Percentiles rank a stretch among this genome's conserved stretches.
These are phyloP conservation scores for Cordia subcordata DNA, from an alignment of 257 asterid genomes.

Conservation along the genomic window DNA sequence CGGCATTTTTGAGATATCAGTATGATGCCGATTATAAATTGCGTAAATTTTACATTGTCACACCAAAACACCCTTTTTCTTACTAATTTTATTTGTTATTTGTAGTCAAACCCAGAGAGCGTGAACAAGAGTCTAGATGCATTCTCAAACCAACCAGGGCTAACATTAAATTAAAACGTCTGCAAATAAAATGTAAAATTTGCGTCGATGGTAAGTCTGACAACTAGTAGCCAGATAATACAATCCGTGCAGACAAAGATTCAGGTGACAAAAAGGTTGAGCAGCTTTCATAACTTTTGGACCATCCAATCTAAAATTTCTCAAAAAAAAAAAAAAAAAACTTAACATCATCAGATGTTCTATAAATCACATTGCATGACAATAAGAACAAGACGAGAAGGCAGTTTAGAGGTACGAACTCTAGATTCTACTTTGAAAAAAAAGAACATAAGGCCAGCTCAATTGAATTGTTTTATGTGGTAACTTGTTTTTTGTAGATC, in stretches of 20 bases:
- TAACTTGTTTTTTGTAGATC: constrained; percentile 3
- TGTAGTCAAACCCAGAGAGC: too few relatives aligned
- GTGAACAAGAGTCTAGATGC: too few relatives aligned
- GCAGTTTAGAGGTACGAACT: not conserved
- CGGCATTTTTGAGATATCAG: too few relatives aligned
- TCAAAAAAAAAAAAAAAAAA: constrained; percentile 8
- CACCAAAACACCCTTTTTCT: too few relatives aligned
- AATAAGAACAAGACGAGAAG: constrained; percentile 16
- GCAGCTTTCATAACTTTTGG: constrained; percentile 1
- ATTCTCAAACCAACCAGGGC: too few relatives aligned
- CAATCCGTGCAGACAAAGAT: constrained; percentile 17
- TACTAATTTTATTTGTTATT: too few relatives aligned
- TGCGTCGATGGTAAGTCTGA: constrained; percentile 10
- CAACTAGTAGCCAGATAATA: constrained; percentile 23
- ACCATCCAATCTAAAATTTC: constrained; percentile 8
- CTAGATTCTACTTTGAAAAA: too few relatives aligned
- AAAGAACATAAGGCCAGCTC: constrained; percentile 19
- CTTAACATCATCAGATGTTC: constrained; percentile 7
- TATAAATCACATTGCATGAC: constrained; percentile 10
- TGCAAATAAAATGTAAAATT: constrained; percentile 5
- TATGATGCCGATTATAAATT: too few relatives aligned
- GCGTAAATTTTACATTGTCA: too few relatives aligned
- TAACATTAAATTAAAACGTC: constrained; percentile 2
- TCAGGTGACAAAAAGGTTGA: constrained; percentile 22
- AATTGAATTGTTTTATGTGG: not conserved